Percentiles rank a stretch among this genome's conserved stretches.
Conservation (phyloP, 1,139 yeast genomes). For the Yarrowia galli region DNA sequence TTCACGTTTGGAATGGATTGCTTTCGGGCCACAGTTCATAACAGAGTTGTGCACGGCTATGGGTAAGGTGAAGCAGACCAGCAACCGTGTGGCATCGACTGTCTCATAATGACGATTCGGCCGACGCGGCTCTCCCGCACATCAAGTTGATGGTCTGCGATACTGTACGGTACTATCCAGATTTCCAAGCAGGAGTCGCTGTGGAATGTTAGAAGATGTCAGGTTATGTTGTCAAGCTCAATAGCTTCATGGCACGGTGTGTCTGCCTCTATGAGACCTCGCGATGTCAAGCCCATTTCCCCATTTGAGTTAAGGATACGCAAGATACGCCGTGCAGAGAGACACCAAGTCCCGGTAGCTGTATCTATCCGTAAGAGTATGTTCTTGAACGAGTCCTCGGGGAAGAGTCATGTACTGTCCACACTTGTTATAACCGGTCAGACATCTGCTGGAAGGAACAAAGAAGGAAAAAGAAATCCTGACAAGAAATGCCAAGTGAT, state of each 20-base stretch:
- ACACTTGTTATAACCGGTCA: no score
- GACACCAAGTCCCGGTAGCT: background rate
- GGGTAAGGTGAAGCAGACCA: background rate
- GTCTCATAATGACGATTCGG: background rate
- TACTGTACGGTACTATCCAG: no score
- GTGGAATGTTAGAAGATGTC: no score
- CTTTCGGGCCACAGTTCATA: background rate
- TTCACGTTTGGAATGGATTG: no score
- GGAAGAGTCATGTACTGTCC: no score
- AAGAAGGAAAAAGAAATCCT: background rate
- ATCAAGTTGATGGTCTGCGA: no score
- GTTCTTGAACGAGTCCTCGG: no score
- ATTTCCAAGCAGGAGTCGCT: no score
- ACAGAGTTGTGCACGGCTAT: background rate
- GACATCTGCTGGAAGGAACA: background rate
- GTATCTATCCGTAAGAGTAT: no score
- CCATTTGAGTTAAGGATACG: conserved; percentile 4
- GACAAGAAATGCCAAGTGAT: background rate
- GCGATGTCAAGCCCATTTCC: background rate
- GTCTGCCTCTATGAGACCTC: background rate
- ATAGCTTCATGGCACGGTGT: no score
- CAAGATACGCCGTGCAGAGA: background rate
- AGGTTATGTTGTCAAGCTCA: background rate
- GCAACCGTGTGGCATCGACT: background rate
- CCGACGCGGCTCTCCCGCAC: background rate